A percentile compares a stretch with the other conserved stretches of the same genome.
Conservation (phyloP, 257 asterid species). For the Solanum etuberosum region DNA sequence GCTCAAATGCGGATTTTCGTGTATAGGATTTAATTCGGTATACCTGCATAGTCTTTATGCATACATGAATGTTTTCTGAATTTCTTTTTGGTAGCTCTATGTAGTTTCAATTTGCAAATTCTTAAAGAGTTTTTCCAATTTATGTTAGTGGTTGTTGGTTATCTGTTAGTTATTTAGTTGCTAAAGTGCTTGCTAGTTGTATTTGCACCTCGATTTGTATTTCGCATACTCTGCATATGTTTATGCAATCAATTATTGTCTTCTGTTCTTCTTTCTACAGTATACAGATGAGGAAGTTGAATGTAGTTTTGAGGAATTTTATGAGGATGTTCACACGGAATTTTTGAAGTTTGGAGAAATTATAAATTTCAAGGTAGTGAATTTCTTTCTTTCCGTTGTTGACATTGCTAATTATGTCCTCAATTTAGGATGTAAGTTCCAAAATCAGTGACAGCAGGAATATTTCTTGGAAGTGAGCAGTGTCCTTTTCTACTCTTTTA, state of each 20-base stretch:
- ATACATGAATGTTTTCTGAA: neutral
- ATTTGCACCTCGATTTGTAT: neutral
- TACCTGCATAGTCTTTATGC: neutral
- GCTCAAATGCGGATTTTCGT: neutral
- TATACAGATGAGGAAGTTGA: slow-evolving; percentile 87
- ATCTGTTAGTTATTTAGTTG: neutral
- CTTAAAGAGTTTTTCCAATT: neutral
- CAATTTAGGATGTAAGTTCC: neutral
- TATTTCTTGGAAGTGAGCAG: neutral
- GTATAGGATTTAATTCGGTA: neutral
- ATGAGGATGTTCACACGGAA: slow-evolving; percentile 96
- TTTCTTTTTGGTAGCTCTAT: neutral
- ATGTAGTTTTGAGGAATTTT: slow-evolving; percentile 78
- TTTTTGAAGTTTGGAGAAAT: slow-evolving; percentile 92
- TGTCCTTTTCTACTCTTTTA: neutral
- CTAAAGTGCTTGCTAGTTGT: neutral
- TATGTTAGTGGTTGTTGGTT: neutral
- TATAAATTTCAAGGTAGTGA: slow-evolving; percentile 78
- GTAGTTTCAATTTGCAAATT: neutral
- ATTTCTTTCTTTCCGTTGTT: neutral
- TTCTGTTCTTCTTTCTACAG: slow-evolving; percentile 39
- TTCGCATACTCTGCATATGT: slow-evolving; percentile 1
- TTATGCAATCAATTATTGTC: slow-evolving; percentile 22
- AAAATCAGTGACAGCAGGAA: neutral
- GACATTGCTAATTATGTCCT: neutral